Percentiles rank a stretch among this genome's conserved stretches.
These are phyloP conservation scores for Ramaria sp. DNA, from an alignment of 768 basidiomycete genomes.

Conservation along the genomic window DNA sequence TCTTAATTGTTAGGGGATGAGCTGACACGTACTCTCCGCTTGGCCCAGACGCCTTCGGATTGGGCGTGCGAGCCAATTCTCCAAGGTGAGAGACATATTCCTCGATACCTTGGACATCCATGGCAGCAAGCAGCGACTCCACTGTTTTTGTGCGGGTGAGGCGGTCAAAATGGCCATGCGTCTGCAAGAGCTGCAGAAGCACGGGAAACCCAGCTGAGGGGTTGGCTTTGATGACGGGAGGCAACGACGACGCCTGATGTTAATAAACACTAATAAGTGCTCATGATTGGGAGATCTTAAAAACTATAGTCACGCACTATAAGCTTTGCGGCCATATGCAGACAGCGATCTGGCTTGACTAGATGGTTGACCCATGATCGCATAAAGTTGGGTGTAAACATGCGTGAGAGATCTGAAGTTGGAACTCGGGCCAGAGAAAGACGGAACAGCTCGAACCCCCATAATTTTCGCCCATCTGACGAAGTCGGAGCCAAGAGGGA, in stretches of 20 bases:
- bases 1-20: constrained; percentile 7
- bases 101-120: constrained; percentile 65
- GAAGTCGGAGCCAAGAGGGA: constrained; percentile 77
- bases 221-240: constrained; percentile 60
- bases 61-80: constrained; percentile 12
- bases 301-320: constrained; percentile 40
- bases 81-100: constrained; percentile 68
- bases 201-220: constrained; percentile 77
- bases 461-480: constrained; percentile 82
- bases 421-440: constrained; percentile 62
- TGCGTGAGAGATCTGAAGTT: constrained; percentile 60
- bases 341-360: constrained; percentile 73
- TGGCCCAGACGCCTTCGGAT: not conserved
- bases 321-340: constrained; percentile 81
- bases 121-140: constrained; percentile 66
- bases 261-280: not conserved
- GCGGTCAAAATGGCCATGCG: constrained; percentile 83
- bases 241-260: constrained; percentile 61
- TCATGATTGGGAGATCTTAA: not conserved
- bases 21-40: not conserved
- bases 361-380: constrained; percentile 95
- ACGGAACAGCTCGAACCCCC: constrained; percentile 91
- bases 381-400: constrained; percentile 95
- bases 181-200: constrained; percentile 74
- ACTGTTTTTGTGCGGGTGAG: constrained; percentile 89